Percentiles rank a stretch among this genome's conserved stretches.
These are phyloP conservation scores for Colletotrichum eremochloae DNA, from an alignment of 2,329 filamentous ascomycete species.

Conservation along the genomic window DNA sequence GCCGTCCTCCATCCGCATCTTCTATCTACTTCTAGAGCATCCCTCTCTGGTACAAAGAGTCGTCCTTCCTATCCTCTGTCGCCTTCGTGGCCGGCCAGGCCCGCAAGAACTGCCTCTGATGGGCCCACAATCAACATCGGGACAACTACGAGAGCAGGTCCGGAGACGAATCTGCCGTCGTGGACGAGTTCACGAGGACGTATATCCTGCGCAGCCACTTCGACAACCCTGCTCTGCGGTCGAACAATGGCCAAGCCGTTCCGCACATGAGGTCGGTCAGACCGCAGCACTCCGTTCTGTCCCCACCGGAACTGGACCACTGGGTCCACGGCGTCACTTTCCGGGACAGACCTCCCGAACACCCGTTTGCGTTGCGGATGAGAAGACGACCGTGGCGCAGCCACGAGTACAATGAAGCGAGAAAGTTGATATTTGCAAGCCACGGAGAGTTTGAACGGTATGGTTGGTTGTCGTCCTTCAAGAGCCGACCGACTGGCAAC, in stretches of 20 bases:
- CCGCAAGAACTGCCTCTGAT: not conserved
- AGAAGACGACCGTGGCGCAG: not conserved
- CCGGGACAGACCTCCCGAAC: not conserved
- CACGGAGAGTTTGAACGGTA: not conserved
- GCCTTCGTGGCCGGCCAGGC: not conserved
- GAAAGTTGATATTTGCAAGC: not conserved
- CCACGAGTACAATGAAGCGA: not conserved
- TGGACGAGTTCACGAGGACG: slow-evolving; percentile 11
- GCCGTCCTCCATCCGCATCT: not conserved
- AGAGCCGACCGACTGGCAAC: too few species aligned
- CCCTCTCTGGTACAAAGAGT: slow-evolving; percentile 6
- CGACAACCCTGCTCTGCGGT: not conserved
- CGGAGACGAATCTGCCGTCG: not conserved
- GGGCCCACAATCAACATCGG: not conserved
- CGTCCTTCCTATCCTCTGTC: not conserved
- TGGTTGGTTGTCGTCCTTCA: not conserved
- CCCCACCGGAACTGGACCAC: not conserved
- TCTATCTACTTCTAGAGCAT: not conserved
- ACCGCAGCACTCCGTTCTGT: too few species aligned
- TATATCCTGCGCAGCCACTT: not conserved
- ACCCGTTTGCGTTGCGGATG: not conserved
- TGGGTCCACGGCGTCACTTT: not conserved
- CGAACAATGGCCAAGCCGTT: not conserved
- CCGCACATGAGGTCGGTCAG: not conserved
- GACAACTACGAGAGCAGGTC: not conserved